Conservation (phyloP, 2,329 filamentous ascomycete species). For the Xylariaceae sp. region DNA sequence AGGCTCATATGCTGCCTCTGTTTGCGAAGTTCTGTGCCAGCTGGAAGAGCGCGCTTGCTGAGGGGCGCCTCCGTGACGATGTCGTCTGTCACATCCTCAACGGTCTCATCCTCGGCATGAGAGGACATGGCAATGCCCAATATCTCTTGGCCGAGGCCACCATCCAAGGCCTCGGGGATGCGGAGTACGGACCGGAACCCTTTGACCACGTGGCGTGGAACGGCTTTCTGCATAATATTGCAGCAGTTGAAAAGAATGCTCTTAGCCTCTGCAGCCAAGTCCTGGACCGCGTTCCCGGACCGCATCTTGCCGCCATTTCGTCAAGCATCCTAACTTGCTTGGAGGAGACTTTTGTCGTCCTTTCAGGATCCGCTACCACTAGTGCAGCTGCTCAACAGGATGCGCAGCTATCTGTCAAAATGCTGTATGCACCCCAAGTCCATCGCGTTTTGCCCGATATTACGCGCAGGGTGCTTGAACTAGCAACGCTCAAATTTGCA, state of each 20-base stretch:
- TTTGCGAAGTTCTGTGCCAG: slow-evolving; percentile 24
- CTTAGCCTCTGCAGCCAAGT: slow-evolving; percentile 23
- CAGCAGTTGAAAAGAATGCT: slow-evolving; percentile 24
- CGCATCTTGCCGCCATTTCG: slow-evolving; percentile 12
- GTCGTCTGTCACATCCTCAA: slow-evolving; percentile 17
- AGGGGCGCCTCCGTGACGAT: slow-evolving; percentile 14
- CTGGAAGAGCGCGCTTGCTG: slow-evolving; percentile 19
- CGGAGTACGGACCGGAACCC: neutral
- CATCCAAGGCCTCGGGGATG: slow-evolving; percentile 18
- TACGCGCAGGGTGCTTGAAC: slow-evolving; percentile 16
- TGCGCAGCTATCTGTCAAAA: slow-evolving; percentile 22
- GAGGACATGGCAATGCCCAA: slow-evolving; percentile 1
- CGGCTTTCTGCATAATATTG: slow-evolving; percentile 20
- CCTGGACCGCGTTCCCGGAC: slow-evolving; percentile 22
- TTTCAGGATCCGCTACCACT: slow-evolving; percentile 3
- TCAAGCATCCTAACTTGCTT: slow-evolving; percentile 24
- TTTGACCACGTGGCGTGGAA: slow-evolving; percentile 23
- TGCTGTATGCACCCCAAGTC: slow-evolving; percentile 14
- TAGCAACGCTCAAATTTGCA: slow-evolving; percentile 1
- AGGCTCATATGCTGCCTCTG: neutral
- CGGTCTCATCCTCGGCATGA: slow-evolving; percentile 17
- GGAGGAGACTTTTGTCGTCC: slow-evolving; percentile 14
- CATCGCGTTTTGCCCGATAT: slow-evolving; percentile 21
- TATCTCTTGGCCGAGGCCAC: slow-evolving; percentile 20
- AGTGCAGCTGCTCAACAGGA: slow-evolving; percentile 19